Evolutionary conservation across 148 eudicot genomes (phyloP).

Genomic region (Dysphania ambrosioides): DNA sequence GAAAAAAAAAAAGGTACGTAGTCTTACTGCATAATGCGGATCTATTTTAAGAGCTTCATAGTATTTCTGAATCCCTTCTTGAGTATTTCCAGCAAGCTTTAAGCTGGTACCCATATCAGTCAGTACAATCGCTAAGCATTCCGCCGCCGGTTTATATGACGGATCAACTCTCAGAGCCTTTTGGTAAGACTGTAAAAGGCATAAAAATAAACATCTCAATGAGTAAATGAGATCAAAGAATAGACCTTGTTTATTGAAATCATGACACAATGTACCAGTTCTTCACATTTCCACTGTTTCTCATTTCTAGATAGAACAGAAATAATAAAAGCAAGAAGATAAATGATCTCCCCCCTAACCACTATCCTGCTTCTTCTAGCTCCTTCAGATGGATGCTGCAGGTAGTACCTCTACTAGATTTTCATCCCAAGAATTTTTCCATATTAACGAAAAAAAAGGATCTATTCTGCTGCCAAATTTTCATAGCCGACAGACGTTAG

Average conservation of each 20-base stretch:
- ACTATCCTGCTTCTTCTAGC: neutral
- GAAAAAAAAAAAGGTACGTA: slow-evolving; percentile 8
- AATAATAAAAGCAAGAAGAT: slow-evolving; percentile 1
- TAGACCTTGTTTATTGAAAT: neutral
- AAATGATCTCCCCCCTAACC: neutral
- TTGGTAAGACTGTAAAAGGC: slow-evolving; percentile 69
- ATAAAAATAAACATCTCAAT: slow-evolving; percentile 15
- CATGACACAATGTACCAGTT: neutral
- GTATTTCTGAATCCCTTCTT: slow-evolving; percentile 92
- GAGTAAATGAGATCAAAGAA: neutral
- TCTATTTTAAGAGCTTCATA: slow-evolving; percentile 94
- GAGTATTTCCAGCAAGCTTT: slow-evolving; percentile 96
- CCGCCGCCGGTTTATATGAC: slow-evolving; percentile 90
- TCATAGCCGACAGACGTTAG: neutral
- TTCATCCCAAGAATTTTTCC: neutral
- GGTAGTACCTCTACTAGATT: neutral
- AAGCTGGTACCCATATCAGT: slow-evolving; percentile 97
- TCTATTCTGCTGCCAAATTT: neutral
- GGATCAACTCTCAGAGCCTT: slow-evolving; percentile 86
- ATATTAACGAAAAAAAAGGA: neutral
- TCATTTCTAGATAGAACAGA: neutral
- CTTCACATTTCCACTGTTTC: neutral
- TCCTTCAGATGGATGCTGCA: neutral
- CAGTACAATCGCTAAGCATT: slow-evolving; percentile 86
- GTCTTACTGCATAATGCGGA: slow-evolving; percentile 87